Conservation (phyloP, 345 rosid genomes). For the Gynandropsis gynandra region DNA sequence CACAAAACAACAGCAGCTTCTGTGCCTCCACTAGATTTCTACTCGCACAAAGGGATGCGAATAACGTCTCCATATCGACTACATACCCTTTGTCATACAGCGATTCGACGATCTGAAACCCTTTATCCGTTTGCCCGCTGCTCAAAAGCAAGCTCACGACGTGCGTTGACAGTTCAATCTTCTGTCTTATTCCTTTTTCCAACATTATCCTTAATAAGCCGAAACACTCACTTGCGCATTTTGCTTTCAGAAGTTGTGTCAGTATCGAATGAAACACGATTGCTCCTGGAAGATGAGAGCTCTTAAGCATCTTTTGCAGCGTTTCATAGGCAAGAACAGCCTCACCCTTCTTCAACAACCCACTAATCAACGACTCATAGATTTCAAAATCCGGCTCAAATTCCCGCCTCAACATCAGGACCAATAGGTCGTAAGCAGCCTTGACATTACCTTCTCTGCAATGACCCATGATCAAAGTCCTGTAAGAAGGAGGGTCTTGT, state of each 20-base stretch:
- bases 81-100: constrained; percentile 52
- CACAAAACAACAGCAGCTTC: constrained; percentile 46
- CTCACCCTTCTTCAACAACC: constrained; percentile 48
- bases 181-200: constrained; percentile 51
- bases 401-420: constrained; percentile 65
- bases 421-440: constrained; percentile 55
- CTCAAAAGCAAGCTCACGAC: constrained; percentile 45
- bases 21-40: constrained; percentile 45
- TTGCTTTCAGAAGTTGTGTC: constrained; percentile 45
- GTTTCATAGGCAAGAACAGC: constrained; percentile 54
- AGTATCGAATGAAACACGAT: constrained; percentile 57
- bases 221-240: constrained; percentile 43
- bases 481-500: constrained; percentile 66
- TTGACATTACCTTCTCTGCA: constrained; percentile 55
- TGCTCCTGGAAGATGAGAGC: constrained; percentile 52
- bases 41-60: constrained; percentile 41
- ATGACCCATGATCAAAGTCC: constrained; percentile 65
- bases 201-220: constrained; percentile 48
- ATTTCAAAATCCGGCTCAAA: constrained; percentile 55
- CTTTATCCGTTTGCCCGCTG: constrained; percentile 37
- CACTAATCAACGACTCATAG: constrained; percentile 48
- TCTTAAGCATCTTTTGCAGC: constrained; percentile 62
- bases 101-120: constrained; percentile 39
- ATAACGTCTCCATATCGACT: constrained; percentile 48
- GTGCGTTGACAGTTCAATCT: constrained; percentile 45